Percentiles rank a stretch among this genome's conserved stretches.
phyloP scores from a whole-genome alignment of 2,329 filamentous ascomycete genomes.

The Calonectria pteridis region DNA sequence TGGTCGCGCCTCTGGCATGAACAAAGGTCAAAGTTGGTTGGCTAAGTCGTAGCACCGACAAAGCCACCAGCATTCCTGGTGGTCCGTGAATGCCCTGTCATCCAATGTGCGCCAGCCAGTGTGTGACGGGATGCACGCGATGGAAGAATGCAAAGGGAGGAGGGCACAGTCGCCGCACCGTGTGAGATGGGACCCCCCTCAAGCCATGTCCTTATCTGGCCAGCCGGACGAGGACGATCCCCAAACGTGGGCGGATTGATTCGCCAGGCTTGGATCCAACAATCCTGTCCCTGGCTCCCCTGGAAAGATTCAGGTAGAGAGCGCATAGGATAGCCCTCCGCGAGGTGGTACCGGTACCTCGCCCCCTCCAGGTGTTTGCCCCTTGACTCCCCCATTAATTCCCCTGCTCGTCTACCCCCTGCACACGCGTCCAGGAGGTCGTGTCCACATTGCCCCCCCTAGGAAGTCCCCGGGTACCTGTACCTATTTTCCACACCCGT shows the following conservation, averaged over 20 bases:
- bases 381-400: slow-evolving; percentile 29
- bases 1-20: not conserved
- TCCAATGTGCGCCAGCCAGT: not conserved
- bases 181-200: slow-evolving; percentile 1
- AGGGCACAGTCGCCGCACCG: slow-evolving; percentile 10
- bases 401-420: slow-evolving; percentile 27
- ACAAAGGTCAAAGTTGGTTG: slow-evolving; percentile 3
- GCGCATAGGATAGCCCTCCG: not conserved
- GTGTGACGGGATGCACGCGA: not conserved
- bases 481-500: slow-evolving; percentile 30
- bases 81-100: slow-evolving; percentile 1
- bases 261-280: slow-evolving; percentile 43
- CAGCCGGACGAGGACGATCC: slow-evolving; percentile 35
- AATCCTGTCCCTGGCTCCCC: slow-evolving; percentile 31
- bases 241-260: slow-evolving; percentile 51
- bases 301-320: slow-evolving; percentile 38
- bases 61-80: slow-evolving; percentile 22
- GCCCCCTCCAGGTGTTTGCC: slow-evolving; percentile 5
- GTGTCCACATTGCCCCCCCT: slow-evolving; percentile 22
- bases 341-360: slow-evolving; percentile 19
- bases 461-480: slow-evolving; percentile 27
- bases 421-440: slow-evolving; percentile 41
- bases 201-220: slow-evolving; percentile 36
- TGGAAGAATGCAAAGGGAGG: not conserved
- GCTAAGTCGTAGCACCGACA: not conserved